phyloP scores from a whole-genome alignment of 176 grass and related monocot genomes.

The Guadua angustifolia region DNA sequence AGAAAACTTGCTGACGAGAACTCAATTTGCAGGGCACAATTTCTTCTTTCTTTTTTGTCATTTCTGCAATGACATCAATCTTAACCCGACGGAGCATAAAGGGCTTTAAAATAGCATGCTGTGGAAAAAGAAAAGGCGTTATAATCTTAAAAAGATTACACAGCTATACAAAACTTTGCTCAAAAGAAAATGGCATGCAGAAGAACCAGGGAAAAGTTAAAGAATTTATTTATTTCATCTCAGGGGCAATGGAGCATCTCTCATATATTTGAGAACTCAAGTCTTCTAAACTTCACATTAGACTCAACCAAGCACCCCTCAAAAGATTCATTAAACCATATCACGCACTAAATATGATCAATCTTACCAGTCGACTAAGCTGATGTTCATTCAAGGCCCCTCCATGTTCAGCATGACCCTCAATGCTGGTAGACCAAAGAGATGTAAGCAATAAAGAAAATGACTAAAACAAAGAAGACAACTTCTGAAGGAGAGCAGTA shows the following conservation, averaged over 20 bases:
- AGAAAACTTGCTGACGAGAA: conserved; percentile 95
- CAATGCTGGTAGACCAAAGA: conserved; percentile 63
- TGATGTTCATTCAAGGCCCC: conserved; percentile 99
- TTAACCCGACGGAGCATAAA: conserved; percentile 98
- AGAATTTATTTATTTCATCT: not conserved
- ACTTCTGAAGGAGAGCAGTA: conserved; percentile 43
- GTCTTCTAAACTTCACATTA: conserved; percentile 12
- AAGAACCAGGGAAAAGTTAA: not conserved
- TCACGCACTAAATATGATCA: conserved; percentile 16
- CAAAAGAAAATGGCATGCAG: conserved; percentile 4
- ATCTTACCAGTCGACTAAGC: conserved; percentile 91
- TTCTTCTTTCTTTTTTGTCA: conserved; percentile 96
- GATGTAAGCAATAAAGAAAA: conserved; percentile 49
- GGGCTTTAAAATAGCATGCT: conserved; percentile 98
- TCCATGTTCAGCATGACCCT: conserved; percentile 98
- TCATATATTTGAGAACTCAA: conserved; percentile 22
- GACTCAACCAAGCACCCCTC: conserved; percentile 5
- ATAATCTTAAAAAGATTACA: conserved; percentile 19
- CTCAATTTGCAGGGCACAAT: conserved; percentile 93
- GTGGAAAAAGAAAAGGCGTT: conserved; percentile 30
- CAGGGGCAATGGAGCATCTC: conserved; percentile 1
- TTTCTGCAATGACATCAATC: conserved; percentile 99
- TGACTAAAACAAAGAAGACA: conserved; percentile 41
- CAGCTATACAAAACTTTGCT: conserved; percentile 1
- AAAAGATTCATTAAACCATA: conserved; percentile 30